These are phyloP conservation scores for Ajuga chamaepitys DNA, from an alignment of 257 asterid genomes.

Conservation along the genomic window DNA sequence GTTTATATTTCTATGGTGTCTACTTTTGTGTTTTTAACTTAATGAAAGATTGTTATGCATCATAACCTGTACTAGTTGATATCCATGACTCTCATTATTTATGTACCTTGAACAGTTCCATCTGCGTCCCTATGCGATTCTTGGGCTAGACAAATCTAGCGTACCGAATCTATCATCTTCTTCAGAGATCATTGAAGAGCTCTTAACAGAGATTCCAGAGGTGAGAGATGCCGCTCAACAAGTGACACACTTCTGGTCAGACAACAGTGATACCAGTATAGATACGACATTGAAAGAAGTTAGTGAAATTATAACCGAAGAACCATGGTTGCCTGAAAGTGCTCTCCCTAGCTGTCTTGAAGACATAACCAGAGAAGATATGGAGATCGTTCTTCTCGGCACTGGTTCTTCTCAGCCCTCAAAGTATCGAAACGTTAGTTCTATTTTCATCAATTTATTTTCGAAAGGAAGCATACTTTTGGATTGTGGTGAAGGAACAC, in stretches of 20 bases:
- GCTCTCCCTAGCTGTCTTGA: slow-evolving; percentile 75
- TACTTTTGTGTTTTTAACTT: neutral
- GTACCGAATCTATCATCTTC: slow-evolving; percentile 51
- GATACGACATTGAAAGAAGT: slow-evolving; percentile 6
- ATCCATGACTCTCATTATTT: neutral
- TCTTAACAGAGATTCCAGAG: slow-evolving; percentile 75
- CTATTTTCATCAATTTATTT: slow-evolving; percentile 81
- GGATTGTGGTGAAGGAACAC: slow-evolving; percentile 96
- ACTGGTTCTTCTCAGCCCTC: slow-evolving; percentile 99
- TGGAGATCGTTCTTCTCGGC: slow-evolving; percentile 95
- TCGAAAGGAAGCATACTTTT: slow-evolving; percentile 71
- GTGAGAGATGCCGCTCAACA: slow-evolving; percentile 51
- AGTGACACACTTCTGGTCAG: slow-evolving; percentile 44
- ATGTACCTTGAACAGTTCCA: slow-evolving; percentile 41
- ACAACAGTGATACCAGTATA: slow-evolving; percentile 4
- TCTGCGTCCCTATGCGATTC: slow-evolving; percentile 76
- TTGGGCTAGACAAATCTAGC: slow-evolving; percentile 71
- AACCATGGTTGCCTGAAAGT: slow-evolving; percentile 61
- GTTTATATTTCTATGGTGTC: neutral
- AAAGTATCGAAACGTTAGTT: slow-evolving; percentile 90
- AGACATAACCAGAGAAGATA: slow-evolving; percentile 62
- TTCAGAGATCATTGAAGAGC: slow-evolving; percentile 53
- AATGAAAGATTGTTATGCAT: too few relatives aligned
- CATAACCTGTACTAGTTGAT: neutral
- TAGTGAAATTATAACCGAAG: slow-evolving; percentile 34